Evolutionary conservation across 2,329 filamentous ascomycete species (phyloP), one percentile per base, ranked within the genome.

Genomic region (Xylaria sp.): DNA sequence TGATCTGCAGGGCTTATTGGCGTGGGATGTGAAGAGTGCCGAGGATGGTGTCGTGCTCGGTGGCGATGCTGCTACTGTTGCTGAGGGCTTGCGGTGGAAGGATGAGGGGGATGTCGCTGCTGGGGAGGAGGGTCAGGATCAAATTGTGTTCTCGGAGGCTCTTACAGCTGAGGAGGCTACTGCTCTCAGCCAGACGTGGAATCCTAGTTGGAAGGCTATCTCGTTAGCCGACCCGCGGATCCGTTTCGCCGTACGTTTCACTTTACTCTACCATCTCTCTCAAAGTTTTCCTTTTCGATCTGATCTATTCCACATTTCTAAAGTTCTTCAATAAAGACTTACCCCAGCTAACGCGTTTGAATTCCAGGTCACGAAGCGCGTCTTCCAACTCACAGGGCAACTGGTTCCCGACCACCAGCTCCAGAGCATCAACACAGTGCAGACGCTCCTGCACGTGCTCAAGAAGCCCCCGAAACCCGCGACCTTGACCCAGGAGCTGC

Each of bases 361-460:
- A n/a, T n/a, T 48, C 13, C 74, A 98, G 94, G 86, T 96, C 73
- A 83, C 90, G 76, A 97, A 97, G 82, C 91, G 93, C 68, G 83
- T 94, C 70, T 89, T 91, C 79, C 92, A 96, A 79, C 85, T 97
- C 69, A 94, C 91, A n/a, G 93, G 93, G 70, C 88, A 90, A 70
- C 87, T 89, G 68, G 84, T 97, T 73, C 85, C 92, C 18, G 95
- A 98, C 80, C 84, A 88, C 56, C 86, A 87, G 73, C 86, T 97
- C 70, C 82, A 83, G 59, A 82, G 84, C 54, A 84, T 89, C 70
- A 81, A 80, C 61, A 90, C 85, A 9, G 83, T 89, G 46, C 82
- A 84, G 65, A 80, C 85, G 34, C 80, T 93, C 61, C 80, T 92
- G 51, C 81, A 83, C 32, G 80, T 87, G 55, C 81, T 91, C 1